These are phyloP conservation scores for Pulicaria dysenterica DNA, from an alignment of 129 eudicot genomes.

Conservation along the genomic window DNA sequence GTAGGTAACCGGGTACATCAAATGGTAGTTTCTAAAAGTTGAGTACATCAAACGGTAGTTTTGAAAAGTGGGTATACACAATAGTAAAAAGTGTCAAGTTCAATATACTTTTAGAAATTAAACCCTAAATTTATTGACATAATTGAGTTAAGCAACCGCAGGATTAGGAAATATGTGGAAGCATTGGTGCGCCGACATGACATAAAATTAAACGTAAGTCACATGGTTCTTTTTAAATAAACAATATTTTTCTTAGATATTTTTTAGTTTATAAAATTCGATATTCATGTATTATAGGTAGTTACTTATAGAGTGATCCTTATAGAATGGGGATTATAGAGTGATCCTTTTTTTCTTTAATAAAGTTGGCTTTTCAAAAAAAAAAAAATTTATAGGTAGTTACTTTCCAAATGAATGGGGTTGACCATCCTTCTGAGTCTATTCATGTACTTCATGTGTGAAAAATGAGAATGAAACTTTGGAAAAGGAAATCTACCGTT, in stretches of 20 bases:
- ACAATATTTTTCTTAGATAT: neutral
- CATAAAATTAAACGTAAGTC: conserved; percentile 77
- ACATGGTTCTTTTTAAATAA: neutral
- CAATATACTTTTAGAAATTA: too few species aligned
- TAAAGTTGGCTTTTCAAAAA: too few species aligned
- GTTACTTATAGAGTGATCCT: too few species aligned
- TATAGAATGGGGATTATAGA: too few species aligned
- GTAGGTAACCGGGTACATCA: too few species aligned
- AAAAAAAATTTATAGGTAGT: too few species aligned
- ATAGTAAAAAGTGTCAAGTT: too few species aligned
- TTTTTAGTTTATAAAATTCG: neutral
- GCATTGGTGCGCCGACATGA: conserved; percentile 95
- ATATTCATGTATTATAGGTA: conserved; percentile 50
- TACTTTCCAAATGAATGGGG: conserved; percentile 92
- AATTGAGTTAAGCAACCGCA: conserved; percentile 90
- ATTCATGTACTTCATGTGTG: conserved; percentile 90
- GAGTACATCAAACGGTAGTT: too few species aligned
- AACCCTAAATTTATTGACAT: too few species aligned
- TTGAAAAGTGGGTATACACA: too few species aligned
- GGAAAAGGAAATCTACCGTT: conserved; percentile 81
- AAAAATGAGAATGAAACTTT: conserved; percentile 96
- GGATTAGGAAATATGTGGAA: conserved; percentile 98
- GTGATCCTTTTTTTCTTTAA: too few species aligned
- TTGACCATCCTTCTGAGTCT: conserved; percentile 69
- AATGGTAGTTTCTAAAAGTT: too few species aligned